Evolutionary conservation across 352 stramenopile genomes (phyloP).

Genomic region (Globisporangium cederbergense): DNA sequence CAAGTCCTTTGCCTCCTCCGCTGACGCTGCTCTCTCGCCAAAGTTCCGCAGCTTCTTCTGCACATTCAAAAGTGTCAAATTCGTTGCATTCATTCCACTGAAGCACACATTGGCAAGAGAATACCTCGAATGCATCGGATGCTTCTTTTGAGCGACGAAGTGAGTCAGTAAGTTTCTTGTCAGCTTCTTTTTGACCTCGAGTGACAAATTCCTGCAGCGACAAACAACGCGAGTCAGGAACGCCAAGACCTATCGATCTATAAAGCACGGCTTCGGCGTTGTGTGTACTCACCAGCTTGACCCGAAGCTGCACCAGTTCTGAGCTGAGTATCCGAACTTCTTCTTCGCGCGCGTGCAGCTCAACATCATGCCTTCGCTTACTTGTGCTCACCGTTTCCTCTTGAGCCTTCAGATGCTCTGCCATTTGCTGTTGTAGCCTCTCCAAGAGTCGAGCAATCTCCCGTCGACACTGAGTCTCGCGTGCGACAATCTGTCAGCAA

Average conservation of each 20-base stretch:
- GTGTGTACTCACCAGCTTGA: conserved; percentile 36
- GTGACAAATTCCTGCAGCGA: conserved; percentile 29
- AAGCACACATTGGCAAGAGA: not conserved
- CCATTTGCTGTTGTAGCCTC: conserved; percentile 40
- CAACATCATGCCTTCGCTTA: conserved; percentile 34
- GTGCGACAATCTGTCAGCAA: conserved; percentile 36
- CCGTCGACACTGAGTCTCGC: conserved; percentile 60
- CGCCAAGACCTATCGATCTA: no score
- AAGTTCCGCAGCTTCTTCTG: conserved; percentile 28
- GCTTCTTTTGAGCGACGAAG: conserved; percentile 36
- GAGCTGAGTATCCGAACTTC: conserved; percentile 44
- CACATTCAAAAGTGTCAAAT: not conserved
- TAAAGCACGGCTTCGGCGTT: not conserved
- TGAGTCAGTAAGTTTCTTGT: conserved; percentile 43
- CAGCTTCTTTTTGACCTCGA: conserved; percentile 49
- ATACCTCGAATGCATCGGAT: conserved; percentile 42
- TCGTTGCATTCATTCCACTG: not conserved
- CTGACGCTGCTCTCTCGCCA: conserved; percentile 37
- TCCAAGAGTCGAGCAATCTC: conserved; percentile 72
- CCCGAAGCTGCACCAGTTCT: conserved; percentile 48
- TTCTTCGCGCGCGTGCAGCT: conserved; percentile 44
- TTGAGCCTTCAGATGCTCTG: conserved; percentile 43
- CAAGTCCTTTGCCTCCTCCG: conserved; percentile 59
- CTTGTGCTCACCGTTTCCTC: conserved; percentile 34
- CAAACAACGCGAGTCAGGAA: not conserved